Evolutionary conservation across 495 filamentous ascomycete species (phyloP).

Genomic region (Paragyromitra xinjiangensis): DNA sequence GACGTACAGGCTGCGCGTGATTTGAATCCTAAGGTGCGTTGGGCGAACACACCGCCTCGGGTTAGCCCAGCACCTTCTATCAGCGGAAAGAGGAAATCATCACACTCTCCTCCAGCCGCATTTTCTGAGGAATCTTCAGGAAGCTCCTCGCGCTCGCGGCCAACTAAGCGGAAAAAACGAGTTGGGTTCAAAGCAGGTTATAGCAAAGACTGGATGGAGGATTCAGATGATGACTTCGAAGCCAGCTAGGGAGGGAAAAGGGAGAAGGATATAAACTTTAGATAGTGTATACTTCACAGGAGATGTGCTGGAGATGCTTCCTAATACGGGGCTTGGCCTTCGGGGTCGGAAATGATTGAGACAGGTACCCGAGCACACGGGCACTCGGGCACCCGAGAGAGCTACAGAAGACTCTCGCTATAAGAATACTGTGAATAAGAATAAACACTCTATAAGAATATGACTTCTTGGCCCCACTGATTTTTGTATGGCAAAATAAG

Average conservation of each 20-base stretch:
- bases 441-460: no score
- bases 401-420: no score
- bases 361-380: no score
- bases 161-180: conserved; percentile 9
- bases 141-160: neutral
- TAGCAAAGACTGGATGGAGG: conserved; percentile 28
- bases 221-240: conserved; percentile 18
- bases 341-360: no score
- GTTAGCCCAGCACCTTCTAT: neutral
- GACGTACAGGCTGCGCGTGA: neutral
- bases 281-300: neutral
- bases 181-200: conserved; percentile 11
- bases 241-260: neutral
- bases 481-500: no score
- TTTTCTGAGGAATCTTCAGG: neutral
- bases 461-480: no score
- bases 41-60: neutral
- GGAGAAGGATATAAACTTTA: neutral
- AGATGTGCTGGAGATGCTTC: neutral
- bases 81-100: neutral
- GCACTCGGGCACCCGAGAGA: no score
- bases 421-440: no score
- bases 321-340: no score
- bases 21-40: neutral
- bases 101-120: neutral